Conservation (phyloP, 1,139 yeast species). For the Blastobotrys arbuscula region DNA sequence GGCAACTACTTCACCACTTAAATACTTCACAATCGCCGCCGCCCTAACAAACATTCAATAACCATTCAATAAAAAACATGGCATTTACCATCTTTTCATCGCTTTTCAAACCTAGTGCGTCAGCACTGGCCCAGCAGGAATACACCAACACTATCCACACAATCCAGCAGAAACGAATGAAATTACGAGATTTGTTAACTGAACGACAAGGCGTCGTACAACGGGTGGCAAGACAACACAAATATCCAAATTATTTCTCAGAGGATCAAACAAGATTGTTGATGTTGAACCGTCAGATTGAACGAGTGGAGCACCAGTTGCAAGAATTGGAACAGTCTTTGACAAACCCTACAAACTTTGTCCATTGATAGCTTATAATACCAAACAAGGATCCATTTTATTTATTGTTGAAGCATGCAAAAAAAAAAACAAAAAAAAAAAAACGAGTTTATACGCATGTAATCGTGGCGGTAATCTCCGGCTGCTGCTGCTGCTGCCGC, state of each 20-base stretch:
- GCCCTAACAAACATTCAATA: no score
- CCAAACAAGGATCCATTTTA: no score
- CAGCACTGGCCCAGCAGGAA: conserved; percentile 7
- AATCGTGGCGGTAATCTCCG: no score
- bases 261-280: conserved; percentile 13
- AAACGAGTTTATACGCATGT: no score
- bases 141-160: neutral
- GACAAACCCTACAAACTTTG: conserved; percentile 59
- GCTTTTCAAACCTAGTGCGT: neutral
- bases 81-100: conserved; percentile 5
- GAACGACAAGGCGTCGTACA: conserved; percentile 11
- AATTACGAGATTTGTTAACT: conserved; percentile 3
- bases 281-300: conserved; percentile 15
- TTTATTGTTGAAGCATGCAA: no score
- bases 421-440: no score
- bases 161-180: conserved; percentile 5
- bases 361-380: no score
- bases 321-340: conserved; percentile 47
- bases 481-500: no score
- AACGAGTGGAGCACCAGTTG: conserved; percentile 7
- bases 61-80: no score
- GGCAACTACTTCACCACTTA: no score
- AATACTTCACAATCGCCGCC: no score
- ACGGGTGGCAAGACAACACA: conserved; percentile 12
- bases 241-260: conserved; percentile 15